Conservation (phyloP, 129 eudicot species). For the Kitagawia praeruptora region DNA sequence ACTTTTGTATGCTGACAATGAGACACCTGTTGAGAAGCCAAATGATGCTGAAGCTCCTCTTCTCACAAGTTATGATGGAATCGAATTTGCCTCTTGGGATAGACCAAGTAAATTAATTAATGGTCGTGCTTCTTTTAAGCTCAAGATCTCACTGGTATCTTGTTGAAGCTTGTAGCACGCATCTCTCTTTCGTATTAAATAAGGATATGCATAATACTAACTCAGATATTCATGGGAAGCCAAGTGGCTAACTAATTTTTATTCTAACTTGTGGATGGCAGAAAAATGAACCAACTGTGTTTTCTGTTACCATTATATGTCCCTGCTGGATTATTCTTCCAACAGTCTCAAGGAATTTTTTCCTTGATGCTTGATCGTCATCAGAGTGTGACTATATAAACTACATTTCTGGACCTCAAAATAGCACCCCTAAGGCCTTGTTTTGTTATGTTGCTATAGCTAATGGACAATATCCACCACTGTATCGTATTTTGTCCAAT, state of each 20-base stretch:
- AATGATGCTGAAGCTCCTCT: slow-evolving; percentile 67
- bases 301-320: neutral
- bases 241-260: neutral
- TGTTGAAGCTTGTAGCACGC: slow-evolving; percentile 2
- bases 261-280: neutral
- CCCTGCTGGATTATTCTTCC: neutral
- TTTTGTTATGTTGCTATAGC: neutral
- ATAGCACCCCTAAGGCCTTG: neutral
- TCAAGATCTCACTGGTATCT: slow-evolving; percentile 75
- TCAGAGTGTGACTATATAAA: neutral
- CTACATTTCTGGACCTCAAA: neutral
- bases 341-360: neutral
- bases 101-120: slow-evolving; percentile 60
- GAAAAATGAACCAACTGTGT: neutral
- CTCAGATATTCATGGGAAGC: neutral
- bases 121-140: slow-evolving; percentile 79
- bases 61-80: slow-evolving; percentile 53
- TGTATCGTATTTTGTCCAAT: neutral
- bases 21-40: slow-evolving; percentile 51
- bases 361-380: neutral
- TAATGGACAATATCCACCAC: too few relatives aligned
- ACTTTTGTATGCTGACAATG: slow-evolving; percentile 60
- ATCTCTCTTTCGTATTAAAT: neutral
- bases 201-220: neutral
- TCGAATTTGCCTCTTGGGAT: slow-evolving; percentile 64